phyloP scores from a whole-genome alignment of 2,329 filamentous ascomycete species.

The Xylaria sp. region DNA sequence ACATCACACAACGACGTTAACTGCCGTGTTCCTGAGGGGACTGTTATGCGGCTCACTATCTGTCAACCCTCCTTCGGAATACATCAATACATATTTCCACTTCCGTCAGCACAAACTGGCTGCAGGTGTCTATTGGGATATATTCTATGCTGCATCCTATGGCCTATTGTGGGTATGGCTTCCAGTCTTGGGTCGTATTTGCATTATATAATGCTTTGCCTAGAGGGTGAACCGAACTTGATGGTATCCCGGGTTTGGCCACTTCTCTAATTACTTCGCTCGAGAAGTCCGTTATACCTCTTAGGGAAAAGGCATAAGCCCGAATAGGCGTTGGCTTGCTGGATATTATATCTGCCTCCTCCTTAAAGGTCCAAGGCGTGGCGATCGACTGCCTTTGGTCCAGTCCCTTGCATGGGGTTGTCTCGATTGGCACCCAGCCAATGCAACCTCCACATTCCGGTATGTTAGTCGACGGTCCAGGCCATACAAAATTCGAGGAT shows the following conservation, averaged over 20 bases:
- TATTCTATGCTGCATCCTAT: slow-evolving; percentile 19
- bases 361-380: slow-evolving; percentile 17
- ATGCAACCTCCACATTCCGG: slow-evolving; percentile 29
- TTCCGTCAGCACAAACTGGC: slow-evolving; percentile 27
- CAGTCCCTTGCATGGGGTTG: slow-evolving; percentile 30
- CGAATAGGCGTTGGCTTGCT: slow-evolving; percentile 10
- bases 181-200: slow-evolving; percentile 32
- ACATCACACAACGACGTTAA: slow-evolving; percentile 32
- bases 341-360: slow-evolving; percentile 5
- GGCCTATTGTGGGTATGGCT: slow-evolving; percentile 23
- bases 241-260: slow-evolving; percentile 29
- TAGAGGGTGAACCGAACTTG: slow-evolving; percentile 27
- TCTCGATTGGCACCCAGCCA: slow-evolving; percentile 20
- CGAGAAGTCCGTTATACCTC: slow-evolving; percentile 32
- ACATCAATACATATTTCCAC: slow-evolving; percentile 25
- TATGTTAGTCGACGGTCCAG: slow-evolving; percentile 24
- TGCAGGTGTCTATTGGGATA: slow-evolving; percentile 18
- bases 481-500: slow-evolving; percentile 31
- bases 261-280: slow-evolving; percentile 23
- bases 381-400: slow-evolving; percentile 30
- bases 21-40: slow-evolving; percentile 38
- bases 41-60: slow-evolving; percentile 36
- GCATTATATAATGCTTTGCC: slow-evolving; percentile 33
- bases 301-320: slow-evolving; percentile 19
- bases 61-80: slow-evolving; percentile 28